Base-by-base conservation (phyloP, 768 basidiomycete species). In the Tephrocybe sp. region DNA sequence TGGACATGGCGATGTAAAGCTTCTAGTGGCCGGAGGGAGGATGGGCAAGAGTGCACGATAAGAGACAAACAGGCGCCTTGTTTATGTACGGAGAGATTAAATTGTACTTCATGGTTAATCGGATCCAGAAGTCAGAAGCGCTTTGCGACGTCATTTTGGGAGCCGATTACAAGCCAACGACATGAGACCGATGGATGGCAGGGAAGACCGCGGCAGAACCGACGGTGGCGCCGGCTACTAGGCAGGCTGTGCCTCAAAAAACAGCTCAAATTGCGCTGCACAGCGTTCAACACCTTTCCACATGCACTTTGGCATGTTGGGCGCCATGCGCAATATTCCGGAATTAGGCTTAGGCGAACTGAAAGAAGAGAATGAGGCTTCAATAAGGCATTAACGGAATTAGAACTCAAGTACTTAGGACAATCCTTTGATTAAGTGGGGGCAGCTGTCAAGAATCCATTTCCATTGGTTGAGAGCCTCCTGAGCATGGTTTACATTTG, bases 1-100 rank as follows among this genome's bases (percentile, higher is more conserved):
- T 18, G 4, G 61, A 53, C 61, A 60, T 60, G 26, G 43, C 9
- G n/a, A n/a, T n/a, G n/a, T n/a, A n/a, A n/a, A n/a, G n/a, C n/a
- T n/a, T n/a, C n/a, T n/a, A n/a, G n/a, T n/a, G n/a, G n/a, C n/a
- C n/a, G 8, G 20, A 3, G 18, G 20, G n/a, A 20, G 18, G 18
- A 17, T 39, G 38, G 38, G 38, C 34, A 36, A 39, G 6, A 39
- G 18, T 6, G 20, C 18, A 39, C 6, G 38, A 21, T 20, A 21
- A 39, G 8, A 39, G 18, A 6, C 7, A 21, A 21, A 18, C 20
- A 39, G 38, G 38, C n/a, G 18, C 7, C 38, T 9, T 3, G 6
- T 39, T 39, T 39, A 39, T 12, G 38, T 39, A 39, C 18, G 3
- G 38, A 9, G 18, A n/a, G n/a, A 18, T 21, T 39, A 20, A 39